Base-by-base conservation (phyloP, 352 stramenopile species). In the Phytophthora foliorum region DNA sequence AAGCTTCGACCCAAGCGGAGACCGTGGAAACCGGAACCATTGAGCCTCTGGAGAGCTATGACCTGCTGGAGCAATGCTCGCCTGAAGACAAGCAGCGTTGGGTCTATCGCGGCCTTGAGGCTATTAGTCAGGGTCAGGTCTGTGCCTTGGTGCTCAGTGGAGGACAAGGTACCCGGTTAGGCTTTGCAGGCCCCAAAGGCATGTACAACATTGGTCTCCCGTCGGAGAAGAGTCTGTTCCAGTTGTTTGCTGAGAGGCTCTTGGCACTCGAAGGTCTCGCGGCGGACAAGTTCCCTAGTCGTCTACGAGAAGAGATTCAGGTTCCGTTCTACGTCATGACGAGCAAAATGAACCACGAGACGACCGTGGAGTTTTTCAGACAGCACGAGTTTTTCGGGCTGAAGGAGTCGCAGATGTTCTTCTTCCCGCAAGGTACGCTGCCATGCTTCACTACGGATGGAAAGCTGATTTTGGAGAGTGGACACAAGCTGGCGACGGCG, bases 291-390 rank as follows among this genome's bases (percentile, higher is more conserved):
- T 79, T 80, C 31, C 59, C 69, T 27, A 29, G 22, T 13, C 34
- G 55, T 22, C 34, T 34, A 3, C 38, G 56, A 62, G 49, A 57
- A 6, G 42, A 67, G 17, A 50, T 60, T 32, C 63, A 75, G 31
- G 81, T 98, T 45, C 87, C 87, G 36, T 93, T 98, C 46, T 99
- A 97, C 69, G 89, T 99, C 46, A 99, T 99, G 97, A 99, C 97
- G 16, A 99, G 92, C 73, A 87, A 91, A 19, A 88, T 98, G 69
- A 99, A 99, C 75, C 90, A 99, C 72, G 84, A 95, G 9, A 84
- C 90, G 46, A 99, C 97, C 7, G 55, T 88, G 0, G 56, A 55
- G 10, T 99, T 92, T 77, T 99, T 99, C 74, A 60, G 73, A 25
- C 39, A 86, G 4, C 81, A 99, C 59, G 63, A 81, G 14, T 98